These are phyloP conservation scores for Backusella morwellensis DNA, from an alignment of 192 early-diverging fungal species.

Conservation along the genomic window DNA sequence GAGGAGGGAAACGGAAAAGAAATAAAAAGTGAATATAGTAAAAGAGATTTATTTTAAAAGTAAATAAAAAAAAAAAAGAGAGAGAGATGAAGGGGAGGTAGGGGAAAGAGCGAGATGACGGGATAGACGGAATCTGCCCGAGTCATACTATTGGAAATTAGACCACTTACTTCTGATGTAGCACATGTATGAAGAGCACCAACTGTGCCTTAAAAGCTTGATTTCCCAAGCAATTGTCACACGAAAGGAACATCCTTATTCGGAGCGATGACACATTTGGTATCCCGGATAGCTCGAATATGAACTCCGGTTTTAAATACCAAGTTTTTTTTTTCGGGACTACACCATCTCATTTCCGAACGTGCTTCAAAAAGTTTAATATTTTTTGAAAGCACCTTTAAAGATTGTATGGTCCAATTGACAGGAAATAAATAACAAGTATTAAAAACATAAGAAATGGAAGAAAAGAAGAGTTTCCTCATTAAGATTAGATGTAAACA, in stretches of 20 bases:
- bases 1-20: background rate
- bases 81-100: background rate
- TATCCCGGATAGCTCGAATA: background rate
- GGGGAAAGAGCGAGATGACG: background rate
- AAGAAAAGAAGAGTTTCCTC: background rate
- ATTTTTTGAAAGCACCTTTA: background rate
- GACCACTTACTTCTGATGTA: background rate
- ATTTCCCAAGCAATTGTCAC: background rate
- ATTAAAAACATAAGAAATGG: background rate
- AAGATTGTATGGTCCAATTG: background rate
- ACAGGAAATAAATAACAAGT: background rate
- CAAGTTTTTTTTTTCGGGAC: background rate
- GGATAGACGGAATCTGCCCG: background rate
- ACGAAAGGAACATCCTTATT: background rate
- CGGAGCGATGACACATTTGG: background rate
- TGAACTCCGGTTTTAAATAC: background rate
- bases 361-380: background rate
- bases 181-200: background rate
- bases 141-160: conserved; percentile 1
- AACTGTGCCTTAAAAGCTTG: background rate
- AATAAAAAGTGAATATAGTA: background rate
- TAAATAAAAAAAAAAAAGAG: background rate
- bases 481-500: conserved; percentile 3
- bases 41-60: background rate
- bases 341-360: background rate